Percentiles rank a stretch among this genome's conserved stretches.
Conservation (phyloP, 768 basidiomycete species). For the Mycena vulgaris region DNA sequence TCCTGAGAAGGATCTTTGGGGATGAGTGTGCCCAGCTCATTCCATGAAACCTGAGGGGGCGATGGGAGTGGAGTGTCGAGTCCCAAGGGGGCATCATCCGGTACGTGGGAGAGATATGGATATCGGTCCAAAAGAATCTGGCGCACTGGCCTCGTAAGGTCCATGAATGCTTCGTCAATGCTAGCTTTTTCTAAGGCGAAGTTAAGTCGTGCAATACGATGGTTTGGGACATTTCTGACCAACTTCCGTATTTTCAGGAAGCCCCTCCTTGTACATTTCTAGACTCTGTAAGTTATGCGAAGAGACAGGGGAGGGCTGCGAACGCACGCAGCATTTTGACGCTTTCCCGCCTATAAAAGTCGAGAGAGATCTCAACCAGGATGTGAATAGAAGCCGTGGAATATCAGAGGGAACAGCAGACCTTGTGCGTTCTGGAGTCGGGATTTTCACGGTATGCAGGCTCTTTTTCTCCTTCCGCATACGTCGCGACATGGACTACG, state of each 20-base stretch:
- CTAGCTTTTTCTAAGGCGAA: slow-evolving; percentile 88
- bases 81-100: slow-evolving; percentile 77
- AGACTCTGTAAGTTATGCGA: no score
- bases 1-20: slow-evolving; percentile 60
- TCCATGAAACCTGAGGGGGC: slow-evolving; percentile 78
- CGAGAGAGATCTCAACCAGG: slow-evolving; percentile 82
- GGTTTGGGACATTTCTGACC: slow-evolving; percentile 61
- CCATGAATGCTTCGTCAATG: slow-evolving; percentile 97
- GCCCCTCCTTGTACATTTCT: slow-evolving; percentile 82
- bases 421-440: slow-evolving; percentile 94
- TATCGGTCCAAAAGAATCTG: slow-evolving; percentile 80
- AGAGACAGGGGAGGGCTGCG: no score
- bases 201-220: background rate
- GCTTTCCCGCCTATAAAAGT: slow-evolving; percentile 93
- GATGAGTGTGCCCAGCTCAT: slow-evolving; percentile 71
- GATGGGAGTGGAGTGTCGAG: slow-evolving; percentile 84
- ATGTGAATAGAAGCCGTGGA: background rate
- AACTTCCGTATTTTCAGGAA: slow-evolving; percentile 82
- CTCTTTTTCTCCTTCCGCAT: slow-evolving; percentile 87
- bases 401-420: slow-evolving; percentile 43
- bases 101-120: slow-evolving; percentile 82
- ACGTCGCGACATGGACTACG: slow-evolving; percentile 96
- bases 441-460: slow-evolving; percentile 95
- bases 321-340: slow-evolving; percentile 76
- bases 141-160: slow-evolving; percentile 88